phyloP scores from a whole-genome alignment of 768 basidiomycete genomes.

The Mycena chlorophos region DNA sequence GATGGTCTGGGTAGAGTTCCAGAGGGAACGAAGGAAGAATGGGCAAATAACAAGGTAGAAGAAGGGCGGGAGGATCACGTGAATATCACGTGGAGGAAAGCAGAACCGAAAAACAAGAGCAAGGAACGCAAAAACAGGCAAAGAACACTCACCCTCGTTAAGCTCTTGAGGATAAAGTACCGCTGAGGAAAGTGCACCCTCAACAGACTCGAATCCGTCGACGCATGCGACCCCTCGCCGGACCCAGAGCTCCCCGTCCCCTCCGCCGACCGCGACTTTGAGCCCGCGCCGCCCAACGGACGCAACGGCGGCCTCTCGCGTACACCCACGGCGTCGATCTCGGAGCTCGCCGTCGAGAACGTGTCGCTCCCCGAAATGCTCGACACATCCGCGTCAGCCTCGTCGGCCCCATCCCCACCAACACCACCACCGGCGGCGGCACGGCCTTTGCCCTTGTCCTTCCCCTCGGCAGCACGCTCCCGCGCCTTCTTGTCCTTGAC shows the following conservation, averaged over 20 bases:
- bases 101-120: too few species aligned
- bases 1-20: background rate
- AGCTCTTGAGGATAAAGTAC: conserved; percentile 88
- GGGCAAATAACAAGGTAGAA: background rate
- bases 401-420: background rate
- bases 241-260: too few species aligned
- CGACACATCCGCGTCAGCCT: conserved; percentile 23
- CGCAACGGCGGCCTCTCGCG: conserved; percentile 17
- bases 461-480: conserved; percentile 13
- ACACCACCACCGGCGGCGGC: too few species aligned
- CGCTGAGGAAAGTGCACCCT: conserved; percentile 76
- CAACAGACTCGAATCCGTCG: conserved; percentile 83
- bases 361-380: conserved; percentile 25
- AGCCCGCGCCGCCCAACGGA: conserved; percentile 51
- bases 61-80: background rate
- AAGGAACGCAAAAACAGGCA: too few species aligned
- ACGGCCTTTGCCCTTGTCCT: background rate
- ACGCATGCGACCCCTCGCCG: conserved; percentile 59
- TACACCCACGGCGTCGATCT: conserved; percentile 33
- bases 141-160: conserved; percentile 62
- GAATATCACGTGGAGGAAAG: too few species aligned
- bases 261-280: conserved; percentile 30
- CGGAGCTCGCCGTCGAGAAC: conserved; percentile 39
- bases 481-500: conserved; percentile 60
- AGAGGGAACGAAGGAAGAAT: background rate